Evolutionary conservation across 2,329 filamentous ascomycete species (phyloP).

Genomic region (Teratosphaeria gauchensis): DNA sequence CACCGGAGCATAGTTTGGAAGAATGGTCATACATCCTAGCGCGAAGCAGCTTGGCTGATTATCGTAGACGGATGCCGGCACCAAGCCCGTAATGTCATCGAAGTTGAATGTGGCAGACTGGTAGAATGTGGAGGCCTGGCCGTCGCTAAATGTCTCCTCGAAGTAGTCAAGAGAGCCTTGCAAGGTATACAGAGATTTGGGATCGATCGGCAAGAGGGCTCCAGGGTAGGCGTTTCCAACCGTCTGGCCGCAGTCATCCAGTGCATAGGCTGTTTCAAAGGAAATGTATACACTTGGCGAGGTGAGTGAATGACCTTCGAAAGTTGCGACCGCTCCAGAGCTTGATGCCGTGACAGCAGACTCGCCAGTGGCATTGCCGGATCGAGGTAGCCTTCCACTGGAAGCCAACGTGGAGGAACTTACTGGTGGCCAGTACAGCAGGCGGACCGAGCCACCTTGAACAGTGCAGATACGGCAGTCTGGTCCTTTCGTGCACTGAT

Average conservation of each 20-base stretch:
- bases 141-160: not conserved
- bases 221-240: slow-evolving; percentile 11
- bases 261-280: slow-evolving; percentile 13
- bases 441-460: slow-evolving; percentile 10
- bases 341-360: not conserved
- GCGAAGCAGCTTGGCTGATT: not conserved
- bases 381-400: not conserved
- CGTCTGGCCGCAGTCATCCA: slow-evolving; percentile 7
- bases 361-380: not conserved
- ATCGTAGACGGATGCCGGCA: not conserved
- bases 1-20: not conserved
- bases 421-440: slow-evolving; percentile 9
- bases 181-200: not conserved
- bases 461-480: slow-evolving; percentile 8
- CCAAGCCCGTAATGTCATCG: not conserved
- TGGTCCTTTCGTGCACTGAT: not conserved
- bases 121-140: not conserved
- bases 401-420: not conserved
- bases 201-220: slow-evolving; percentile 3
- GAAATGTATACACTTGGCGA: slow-evolving; percentile 14
- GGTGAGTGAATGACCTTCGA: slow-evolving; percentile 8
- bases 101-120: not conserved
- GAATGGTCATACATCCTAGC: not conserved
- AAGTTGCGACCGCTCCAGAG: not conserved
- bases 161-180: not conserved